Conservation (phyloP, 2,329 filamentous ascomycete genomes). For the Fusarium sp. region DNA sequence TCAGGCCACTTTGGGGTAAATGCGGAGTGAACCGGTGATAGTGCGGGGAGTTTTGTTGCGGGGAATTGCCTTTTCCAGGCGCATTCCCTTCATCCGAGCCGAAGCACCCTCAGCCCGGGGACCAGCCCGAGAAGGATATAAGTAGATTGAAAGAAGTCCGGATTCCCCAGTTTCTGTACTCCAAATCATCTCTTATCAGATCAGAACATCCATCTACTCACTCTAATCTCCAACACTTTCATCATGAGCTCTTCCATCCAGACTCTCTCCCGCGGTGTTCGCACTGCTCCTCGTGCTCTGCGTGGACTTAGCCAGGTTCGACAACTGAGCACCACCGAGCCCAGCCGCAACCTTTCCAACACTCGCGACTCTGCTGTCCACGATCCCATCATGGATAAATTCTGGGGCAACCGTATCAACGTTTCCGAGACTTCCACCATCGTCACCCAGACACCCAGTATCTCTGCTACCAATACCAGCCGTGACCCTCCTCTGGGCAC, state of each 20-base stretch:
- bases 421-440: constrained; percentile 12
- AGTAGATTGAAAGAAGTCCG: neutral
- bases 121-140: constrained; percentile 20
- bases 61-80: constrained; percentile 20
- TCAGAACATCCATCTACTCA: neutral
- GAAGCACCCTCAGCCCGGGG: constrained; percentile 23
- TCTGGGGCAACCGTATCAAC: constrained; percentile 22
- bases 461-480: constrained; percentile 6
- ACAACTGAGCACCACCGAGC: constrained; percentile 29
- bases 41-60: constrained; percentile 19
- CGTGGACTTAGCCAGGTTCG: constrained; percentile 23
- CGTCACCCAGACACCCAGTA: neutral
- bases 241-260: constrained; percentile 39
- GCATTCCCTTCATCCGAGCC: constrained; percentile 32
- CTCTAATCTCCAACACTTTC: neutral
- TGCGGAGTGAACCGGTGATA: neutral
- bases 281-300: constrained; percentile 19
- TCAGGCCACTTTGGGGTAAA: constrained; percentile 29
- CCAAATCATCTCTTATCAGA: neutral
- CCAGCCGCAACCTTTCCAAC: constrained; percentile 15
- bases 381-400: constrained; percentile 40
- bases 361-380: constrained; percentile 28
- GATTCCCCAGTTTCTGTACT: neutral
- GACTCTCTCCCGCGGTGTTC: constrained; percentile 31
- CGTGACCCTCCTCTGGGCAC: constrained; percentile 39